Percentiles rank a stretch among this genome's conserved stretches.
These are phyloP conservation scores for Exobasidium rhododendri DNA, from an alignment of 1,284 basidiomycete genomes.

Conservation along the genomic window DNA sequence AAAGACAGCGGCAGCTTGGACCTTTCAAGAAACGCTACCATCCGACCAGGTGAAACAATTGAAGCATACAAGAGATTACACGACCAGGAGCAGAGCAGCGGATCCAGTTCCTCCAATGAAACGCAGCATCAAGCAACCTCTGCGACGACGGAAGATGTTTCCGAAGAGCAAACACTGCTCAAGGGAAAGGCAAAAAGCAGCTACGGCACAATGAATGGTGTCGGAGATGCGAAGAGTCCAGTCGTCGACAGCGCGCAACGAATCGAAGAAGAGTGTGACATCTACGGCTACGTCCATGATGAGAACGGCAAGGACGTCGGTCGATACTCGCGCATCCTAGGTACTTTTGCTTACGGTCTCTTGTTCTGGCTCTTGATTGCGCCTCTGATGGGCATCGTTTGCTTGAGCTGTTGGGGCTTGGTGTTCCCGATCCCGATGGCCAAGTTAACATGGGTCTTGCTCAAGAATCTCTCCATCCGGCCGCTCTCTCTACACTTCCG, in stretches of 20 bases:
- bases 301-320: constrained; percentile 42
- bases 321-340: constrained; percentile 28
- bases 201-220: constrained; percentile 7
- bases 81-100: constrained; percentile 4
- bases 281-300: constrained; percentile 51
- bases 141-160: neutral
- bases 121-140: neutral
- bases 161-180: constrained; percentile 12
- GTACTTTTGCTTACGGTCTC: constrained; percentile 54
- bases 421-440: constrained; percentile 98
- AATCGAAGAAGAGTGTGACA: constrained; percentile 33
- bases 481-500: constrained; percentile 90
- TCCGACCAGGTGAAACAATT: constrained; percentile 13
- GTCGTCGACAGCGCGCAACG: constrained; percentile 24
- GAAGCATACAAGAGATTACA: neutral
- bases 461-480: constrained; percentile 75
- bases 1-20: constrained; percentile 16
- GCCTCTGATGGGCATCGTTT: constrained; percentile 67
- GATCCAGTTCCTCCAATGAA: neutral
- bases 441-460: constrained; percentile 86
- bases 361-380: constrained; percentile 84
- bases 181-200: constrained; percentile 28
- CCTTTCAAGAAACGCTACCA: constrained; percentile 6
- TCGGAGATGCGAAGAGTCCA: constrained; percentile 18
- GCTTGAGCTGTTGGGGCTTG: constrained; percentile 84